Percentiles rank a stretch among this genome's conserved stretches.
phyloP scores from a whole-genome alignment of 2,329 filamentous ascomycete species.

The Penicillium sp. region DNA sequence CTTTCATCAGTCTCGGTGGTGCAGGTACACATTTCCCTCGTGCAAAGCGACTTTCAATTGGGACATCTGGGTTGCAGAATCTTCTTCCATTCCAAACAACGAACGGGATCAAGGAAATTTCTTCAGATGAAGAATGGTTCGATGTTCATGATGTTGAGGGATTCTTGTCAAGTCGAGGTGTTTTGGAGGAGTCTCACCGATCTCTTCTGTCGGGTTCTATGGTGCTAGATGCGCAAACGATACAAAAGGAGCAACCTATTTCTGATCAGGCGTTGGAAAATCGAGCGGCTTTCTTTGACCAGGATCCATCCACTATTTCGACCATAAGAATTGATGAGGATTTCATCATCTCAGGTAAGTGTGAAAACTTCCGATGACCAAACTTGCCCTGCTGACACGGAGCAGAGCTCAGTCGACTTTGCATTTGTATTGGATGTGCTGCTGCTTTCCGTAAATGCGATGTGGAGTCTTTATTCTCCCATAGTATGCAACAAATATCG shows the following conservation, averaged over 20 bases:
- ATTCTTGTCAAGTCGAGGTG: constrained; percentile 15
- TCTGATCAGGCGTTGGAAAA: neutral
- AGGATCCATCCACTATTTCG: neutral
- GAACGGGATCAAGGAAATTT: constrained; percentile 14
- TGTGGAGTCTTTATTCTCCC: constrained; percentile 16
- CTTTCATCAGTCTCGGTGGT: constrained; percentile 19
- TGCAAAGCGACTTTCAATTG: neutral
- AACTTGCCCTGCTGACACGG: neutral
- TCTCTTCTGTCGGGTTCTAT: neutral
- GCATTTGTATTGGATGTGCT: constrained; percentile 18
- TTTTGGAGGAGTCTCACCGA: neutral
- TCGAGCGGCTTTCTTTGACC: neutral
- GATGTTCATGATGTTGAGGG: constrained; percentile 26
- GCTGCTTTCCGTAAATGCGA: constrained; percentile 21
- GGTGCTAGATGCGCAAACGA: neutral
- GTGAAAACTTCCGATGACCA: neutral
- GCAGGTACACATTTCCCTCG: constrained; percentile 14
- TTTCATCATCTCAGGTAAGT: neutral
- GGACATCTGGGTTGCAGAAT: neutral
- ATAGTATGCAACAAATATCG: constrained; percentile 1
- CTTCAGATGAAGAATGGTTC: constrained; percentile 23
- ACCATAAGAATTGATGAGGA: neutral
- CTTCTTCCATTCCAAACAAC: constrained; percentile 10
- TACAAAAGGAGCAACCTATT: neutral
- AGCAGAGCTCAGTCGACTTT: constrained; percentile 10